phyloP scores from a whole-genome alignment of 805 yeast genomes.

The Phaffomyces thermotolerans region DNA sequence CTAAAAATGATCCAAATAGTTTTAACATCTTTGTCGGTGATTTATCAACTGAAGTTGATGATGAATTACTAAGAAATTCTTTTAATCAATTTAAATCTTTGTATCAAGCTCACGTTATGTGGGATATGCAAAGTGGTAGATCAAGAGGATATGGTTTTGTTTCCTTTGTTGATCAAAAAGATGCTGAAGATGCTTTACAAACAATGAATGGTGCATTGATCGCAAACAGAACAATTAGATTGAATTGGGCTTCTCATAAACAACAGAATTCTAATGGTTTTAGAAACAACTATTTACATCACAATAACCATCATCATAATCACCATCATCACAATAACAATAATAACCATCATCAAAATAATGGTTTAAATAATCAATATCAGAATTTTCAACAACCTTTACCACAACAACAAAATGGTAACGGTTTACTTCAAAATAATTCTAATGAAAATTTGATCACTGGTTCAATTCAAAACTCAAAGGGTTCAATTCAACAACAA shows the following conservation, averaged over 20 bases:
- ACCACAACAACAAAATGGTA: slow-evolving; percentile 1
- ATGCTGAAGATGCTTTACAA: slow-evolving; percentile 68
- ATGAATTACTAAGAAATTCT: slow-evolving; percentile 54
- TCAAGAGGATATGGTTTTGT: slow-evolving; percentile 92
- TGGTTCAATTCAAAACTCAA: not conserved
- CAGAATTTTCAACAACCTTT: slow-evolving; percentile 1
- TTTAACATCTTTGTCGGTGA: slow-evolving; percentile 84
- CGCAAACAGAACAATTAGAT: slow-evolving; percentile 70
- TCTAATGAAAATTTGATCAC: not conserved
- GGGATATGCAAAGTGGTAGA: slow-evolving; percentile 94
- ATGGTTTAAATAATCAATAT: slow-evolving; percentile 4
- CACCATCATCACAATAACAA: not conserved
- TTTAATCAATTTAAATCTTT: slow-evolving; percentile 54
- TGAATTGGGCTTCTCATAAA: slow-evolving; percentile 85
- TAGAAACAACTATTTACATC: slow-evolving; percentile 9
- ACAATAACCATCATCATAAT: slow-evolving; percentile 1
- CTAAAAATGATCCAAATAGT: slow-evolving; percentile 42
- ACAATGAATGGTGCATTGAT: slow-evolving; percentile 69
- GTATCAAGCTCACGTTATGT: slow-evolving; percentile 87
- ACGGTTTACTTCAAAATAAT: slow-evolving; percentile 3
- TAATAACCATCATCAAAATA: slow-evolving; percentile 1
- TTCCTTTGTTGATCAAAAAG: slow-evolving; percentile 55
- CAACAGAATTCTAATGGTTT: slow-evolving; percentile 28
- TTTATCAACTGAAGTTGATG: slow-evolving; percentile 73
- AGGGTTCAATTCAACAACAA: slow-evolving; percentile 1